Evolutionary conservation across 2,329 filamentous ascomycete species (phyloP).

Genomic region (Dendryphion nanum): DNA sequence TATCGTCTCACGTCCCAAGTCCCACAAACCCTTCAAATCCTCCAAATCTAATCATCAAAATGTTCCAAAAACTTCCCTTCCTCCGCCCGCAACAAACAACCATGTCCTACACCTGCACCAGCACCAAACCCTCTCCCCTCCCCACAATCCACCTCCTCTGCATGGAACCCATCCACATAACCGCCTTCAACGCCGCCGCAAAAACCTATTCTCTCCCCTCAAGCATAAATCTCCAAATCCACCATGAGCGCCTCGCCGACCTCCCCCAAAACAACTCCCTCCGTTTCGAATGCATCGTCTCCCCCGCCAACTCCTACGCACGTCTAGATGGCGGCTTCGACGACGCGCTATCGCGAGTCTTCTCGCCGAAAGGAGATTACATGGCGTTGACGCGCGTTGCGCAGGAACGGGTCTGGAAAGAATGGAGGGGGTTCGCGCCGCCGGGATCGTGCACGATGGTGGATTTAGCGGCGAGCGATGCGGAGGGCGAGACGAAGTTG

Average conservation of each 20-base stretch:
- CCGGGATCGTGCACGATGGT: constrained; percentile 53
- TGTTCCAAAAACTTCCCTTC: too few relatives aligned
- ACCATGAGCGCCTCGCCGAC: constrained; percentile 40
- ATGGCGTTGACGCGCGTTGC: constrained; percentile 47
- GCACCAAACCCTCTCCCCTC: too few relatives aligned
- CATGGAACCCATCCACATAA: constrained; percentile 38
- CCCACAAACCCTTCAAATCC: too few relatives aligned
- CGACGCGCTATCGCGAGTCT: constrained; percentile 52
- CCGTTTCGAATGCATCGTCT: constrained; percentile 52
- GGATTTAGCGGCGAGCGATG: constrained; percentile 42
- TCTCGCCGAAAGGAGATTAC: constrained; percentile 48
- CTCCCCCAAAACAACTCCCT: constrained; percentile 33
- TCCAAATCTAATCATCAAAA: too few relatives aligned
- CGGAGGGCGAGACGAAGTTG: constrained; percentile 30
- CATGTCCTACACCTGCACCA: too few relatives aligned
- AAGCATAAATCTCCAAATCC: constrained; percentile 34
- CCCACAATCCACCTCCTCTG: constrained; percentile 42
- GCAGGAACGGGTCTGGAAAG: constrained; percentile 47
- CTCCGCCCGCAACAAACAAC: too few relatives aligned
- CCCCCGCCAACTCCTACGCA: constrained; percentile 56
- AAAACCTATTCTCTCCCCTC: constrained; percentile 29
- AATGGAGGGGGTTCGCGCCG: constrained; percentile 52
- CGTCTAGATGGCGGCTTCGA: constrained; percentile 55
- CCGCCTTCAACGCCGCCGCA: constrained; percentile 43
- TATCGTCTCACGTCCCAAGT: too few relatives aligned